A percentile compares a stretch with the other conserved stretches of the same genome.
These are phyloP conservation scores for Rubia tinctorum DNA, from an alignment of 305 asterid genomes.

Conservation along the genomic window DNA sequence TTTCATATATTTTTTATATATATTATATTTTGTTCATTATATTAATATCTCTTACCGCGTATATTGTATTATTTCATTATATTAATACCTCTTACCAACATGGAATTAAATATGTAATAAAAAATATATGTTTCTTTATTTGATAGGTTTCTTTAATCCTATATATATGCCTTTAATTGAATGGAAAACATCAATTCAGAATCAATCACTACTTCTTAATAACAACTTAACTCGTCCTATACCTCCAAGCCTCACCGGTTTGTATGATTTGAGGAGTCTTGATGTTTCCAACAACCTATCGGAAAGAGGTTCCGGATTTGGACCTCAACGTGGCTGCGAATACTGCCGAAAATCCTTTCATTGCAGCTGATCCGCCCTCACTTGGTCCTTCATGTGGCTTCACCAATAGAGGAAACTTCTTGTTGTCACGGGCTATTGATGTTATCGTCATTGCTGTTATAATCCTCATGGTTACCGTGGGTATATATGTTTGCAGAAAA, in stretches of 20 bases:
- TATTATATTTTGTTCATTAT: no score
- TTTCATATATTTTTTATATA: no score
- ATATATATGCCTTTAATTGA: no score
- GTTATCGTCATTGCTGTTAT: slow-evolving; percentile 25
- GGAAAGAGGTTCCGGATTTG: slow-evolving; percentile 62
- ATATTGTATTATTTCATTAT: no score
- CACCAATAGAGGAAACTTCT: slow-evolving; percentile 4
- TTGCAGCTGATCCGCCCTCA: slow-evolving; percentile 54
- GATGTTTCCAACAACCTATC: slow-evolving; percentile 76
- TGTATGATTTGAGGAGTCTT: slow-evolving; percentile 43
- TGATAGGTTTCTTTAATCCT: no score
- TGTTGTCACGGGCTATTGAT: slow-evolving; percentile 29
- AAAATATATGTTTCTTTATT: no score
- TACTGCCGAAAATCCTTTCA: slow-evolving; percentile 42
- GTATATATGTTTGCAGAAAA: slow-evolving; percentile 26
- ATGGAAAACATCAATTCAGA: no score
- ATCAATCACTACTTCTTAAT: no score
- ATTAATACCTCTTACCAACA: no score
- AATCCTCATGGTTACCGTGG: slow-evolving; percentile 16
- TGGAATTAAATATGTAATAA: no score
- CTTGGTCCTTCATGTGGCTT: slow-evolving; percentile 17
- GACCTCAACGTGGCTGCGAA: slow-evolving; percentile 34
- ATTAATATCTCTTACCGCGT: no score
- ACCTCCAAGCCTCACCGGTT: slow-evolving; percentile 45
- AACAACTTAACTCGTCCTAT: slow-evolving; percentile 59